These are phyloP conservation scores for Elaeis oleifera DNA, from an alignment of 202 grass and related monocot species.

Conservation along the genomic window DNA sequence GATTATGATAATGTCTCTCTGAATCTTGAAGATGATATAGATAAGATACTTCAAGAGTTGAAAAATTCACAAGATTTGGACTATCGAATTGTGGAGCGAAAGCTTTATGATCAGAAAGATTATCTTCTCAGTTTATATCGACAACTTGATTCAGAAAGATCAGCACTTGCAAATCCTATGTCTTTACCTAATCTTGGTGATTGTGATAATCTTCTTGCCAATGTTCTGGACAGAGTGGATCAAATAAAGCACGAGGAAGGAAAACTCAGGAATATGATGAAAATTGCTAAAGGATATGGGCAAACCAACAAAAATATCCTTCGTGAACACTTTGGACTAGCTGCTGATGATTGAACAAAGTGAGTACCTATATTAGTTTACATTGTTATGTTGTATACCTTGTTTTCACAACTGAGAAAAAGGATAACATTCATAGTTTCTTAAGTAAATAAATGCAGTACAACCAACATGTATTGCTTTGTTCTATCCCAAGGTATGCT, in stretches of 20 bases:
- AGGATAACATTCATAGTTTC: too few species aligned
- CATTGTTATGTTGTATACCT: too few species aligned
- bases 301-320: conserved; percentile 27
- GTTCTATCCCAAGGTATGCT: too few species aligned
- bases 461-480: too few species aligned
- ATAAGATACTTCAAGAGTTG: conserved; percentile 47
- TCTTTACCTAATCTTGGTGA: conserved; percentile 29
- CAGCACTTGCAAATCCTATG: conserved; percentile 38
- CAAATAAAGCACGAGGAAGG: conserved; percentile 70
- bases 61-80: conserved; percentile 63
- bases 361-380: too few species aligned
- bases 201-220: conserved; percentile 36
- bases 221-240: conserved; percentile 33
- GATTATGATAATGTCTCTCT: conserved; percentile 30
- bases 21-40: conserved; percentile 63
- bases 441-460: too few species aligned
- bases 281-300: conserved; percentile 46
- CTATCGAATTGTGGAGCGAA: conserved; percentile 57
- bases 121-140: conserved; percentile 53
- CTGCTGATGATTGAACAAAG: conserved; percentile 15
- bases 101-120: conserved; percentile 67
- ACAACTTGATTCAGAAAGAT: conserved; percentile 51
- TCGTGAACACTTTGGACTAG: conserved; percentile 40
- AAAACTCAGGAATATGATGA: conserved; percentile 64
- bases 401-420: too few species aligned